Evolutionary conservation across 345 rosid species (phyloP).

Genomic region (Ceriops tagal): DNA sequence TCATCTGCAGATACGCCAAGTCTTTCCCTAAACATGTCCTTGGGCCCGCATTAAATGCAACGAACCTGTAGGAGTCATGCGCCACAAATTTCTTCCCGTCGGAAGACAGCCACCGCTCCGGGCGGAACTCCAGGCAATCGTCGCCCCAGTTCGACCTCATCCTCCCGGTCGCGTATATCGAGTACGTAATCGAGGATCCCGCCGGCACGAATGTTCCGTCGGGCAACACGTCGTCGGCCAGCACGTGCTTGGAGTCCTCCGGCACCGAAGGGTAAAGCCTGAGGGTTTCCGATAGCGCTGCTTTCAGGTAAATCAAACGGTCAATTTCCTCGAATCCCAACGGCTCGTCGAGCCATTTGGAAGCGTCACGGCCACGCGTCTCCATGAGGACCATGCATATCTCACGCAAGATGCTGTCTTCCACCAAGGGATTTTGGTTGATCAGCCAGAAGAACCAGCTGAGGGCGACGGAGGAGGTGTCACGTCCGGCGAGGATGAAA

Average conservation of each 20-base stretch:
- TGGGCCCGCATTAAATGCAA: constrained; percentile 2
- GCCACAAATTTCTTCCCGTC: constrained; percentile 45
- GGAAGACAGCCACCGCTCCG: constrained; percentile 89
- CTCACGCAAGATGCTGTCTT: constrained; percentile 70
- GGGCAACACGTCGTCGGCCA: constrained; percentile 74
- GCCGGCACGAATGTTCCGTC: constrained; percentile 91
- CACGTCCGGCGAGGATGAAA: constrained; percentile 95
- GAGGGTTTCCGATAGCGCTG: constrained; percentile 81
- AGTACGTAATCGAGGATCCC: constrained; percentile 83
- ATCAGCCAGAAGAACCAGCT: constrained; percentile 93
- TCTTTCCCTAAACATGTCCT: constrained; percentile 2
- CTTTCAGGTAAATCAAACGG: constrained; percentile 69
- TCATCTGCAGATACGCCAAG: constrained; percentile 8
- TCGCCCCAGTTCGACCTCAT: constrained; percentile 89
- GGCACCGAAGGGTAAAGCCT: constrained; percentile 94
- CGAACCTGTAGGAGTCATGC: constrained; percentile 43
- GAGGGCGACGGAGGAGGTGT: constrained; percentile 89
- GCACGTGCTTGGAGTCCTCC: constrained; percentile 77
- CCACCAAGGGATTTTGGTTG: constrained; percentile 55
- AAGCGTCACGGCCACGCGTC: constrained; percentile 66
- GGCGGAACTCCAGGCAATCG: constrained; percentile 75
- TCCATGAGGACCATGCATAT: constrained; percentile 50
- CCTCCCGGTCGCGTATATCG: constrained; percentile 87
- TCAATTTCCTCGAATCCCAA: constrained; percentile 71
- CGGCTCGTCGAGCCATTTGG: constrained; percentile 64